Evolutionary conservation across 2,329 filamentous ascomycete genomes (phyloP), one percentile per base, ranked within the genome.

Genomic region (Aspergillus neoniger): DNA sequence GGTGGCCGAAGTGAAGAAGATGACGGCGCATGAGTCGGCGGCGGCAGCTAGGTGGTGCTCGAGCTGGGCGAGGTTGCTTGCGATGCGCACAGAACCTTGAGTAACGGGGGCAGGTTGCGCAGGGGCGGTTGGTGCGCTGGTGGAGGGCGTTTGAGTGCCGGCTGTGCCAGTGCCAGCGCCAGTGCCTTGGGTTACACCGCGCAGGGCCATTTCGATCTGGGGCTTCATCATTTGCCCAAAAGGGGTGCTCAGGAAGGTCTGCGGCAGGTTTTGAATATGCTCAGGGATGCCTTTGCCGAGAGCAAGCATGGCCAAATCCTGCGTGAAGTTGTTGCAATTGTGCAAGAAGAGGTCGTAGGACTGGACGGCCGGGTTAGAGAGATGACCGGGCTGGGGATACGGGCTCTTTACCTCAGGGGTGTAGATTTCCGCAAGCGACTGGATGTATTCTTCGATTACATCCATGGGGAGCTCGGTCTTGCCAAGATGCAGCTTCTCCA

Each of bases 321-420:
- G 94, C 3, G 91, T 91, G 76, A 98, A 99, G 76, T 97, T 97
- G 79, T 98, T 99, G 81, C 94, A 98, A 74, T 99, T 99, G 77
- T 97, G 92, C 28, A 85, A 69, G 80, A 91, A 96, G 5, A 97
- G 80, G 72, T 97, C 92, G 71, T 98, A 98, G 0, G 91, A 90
- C 86, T 92, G 65, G 8, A 25, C 8, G 55, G 51, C 67, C 60
- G 64, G 58, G 63, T 23, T 44, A 58, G n/a, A n/a, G 5, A 36
- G 32, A 32, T 39, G 50, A 21, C n/a, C 25, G 36, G 19, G 21
- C 6, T 28, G 38, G 19, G 21, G 39, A 12, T 23, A 8, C 32
- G 32, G 14, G 12, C 21, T 32, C 72, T 14, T 14, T 70, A 89
- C 90, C 80, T 92, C 88, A 8, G 89, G 81, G 0, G 92, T 96